These are phyloP conservation scores for Monosporozyma unispora DNA, from an alignment of 805 yeast species.

Conservation along the genomic window DNA sequence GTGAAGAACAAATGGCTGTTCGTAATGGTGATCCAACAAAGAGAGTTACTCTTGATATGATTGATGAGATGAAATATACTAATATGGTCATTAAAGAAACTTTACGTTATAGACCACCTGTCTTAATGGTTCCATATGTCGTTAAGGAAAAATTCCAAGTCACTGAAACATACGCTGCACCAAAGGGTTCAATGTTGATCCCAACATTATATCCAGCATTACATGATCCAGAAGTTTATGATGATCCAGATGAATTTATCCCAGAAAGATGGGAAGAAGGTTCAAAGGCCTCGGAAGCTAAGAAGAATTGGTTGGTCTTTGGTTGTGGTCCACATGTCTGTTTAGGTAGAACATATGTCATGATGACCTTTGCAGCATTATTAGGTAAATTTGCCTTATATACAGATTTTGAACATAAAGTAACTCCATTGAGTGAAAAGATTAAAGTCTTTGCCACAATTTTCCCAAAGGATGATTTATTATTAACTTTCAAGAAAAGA, in stretches of 20 bases:
- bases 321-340: conserved; percentile 97
- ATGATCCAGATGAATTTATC: conserved; percentile 84
- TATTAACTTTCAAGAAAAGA: conserved; percentile 62
- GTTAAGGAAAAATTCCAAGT: conserved; percentile 83
- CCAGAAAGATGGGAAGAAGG: conserved; percentile 94
- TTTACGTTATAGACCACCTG: conserved; percentile 94
- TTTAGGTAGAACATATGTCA: conserved; percentile 88
- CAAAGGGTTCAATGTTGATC: conserved; percentile 94
- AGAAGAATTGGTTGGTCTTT: conserved; percentile 91
- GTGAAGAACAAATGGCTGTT: conserved; percentile 83
- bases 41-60: conserved; percentile 58
- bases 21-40: conserved; percentile 65
- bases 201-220: conserved; percentile 93
- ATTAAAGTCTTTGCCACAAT: conserved; percentile 96
- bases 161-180: conserved; percentile 76
- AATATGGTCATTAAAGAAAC: conserved; percentile 85
- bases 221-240: conserved; percentile 95
- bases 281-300: conserved; percentile 62
- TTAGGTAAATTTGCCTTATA: conserved; percentile 83
- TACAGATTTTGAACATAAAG: conserved; percentile 72
- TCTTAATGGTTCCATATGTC: conserved; percentile 94
- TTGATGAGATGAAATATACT: conserved; percentile 83
- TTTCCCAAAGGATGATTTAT: conserved; percentile 93
- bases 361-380: conserved; percentile 80
- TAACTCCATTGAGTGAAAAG: conserved; percentile 79